phyloP scores from a whole-genome alignment of 768 basidiomycete genomes.

The Pisolithus microcarpus region DNA sequence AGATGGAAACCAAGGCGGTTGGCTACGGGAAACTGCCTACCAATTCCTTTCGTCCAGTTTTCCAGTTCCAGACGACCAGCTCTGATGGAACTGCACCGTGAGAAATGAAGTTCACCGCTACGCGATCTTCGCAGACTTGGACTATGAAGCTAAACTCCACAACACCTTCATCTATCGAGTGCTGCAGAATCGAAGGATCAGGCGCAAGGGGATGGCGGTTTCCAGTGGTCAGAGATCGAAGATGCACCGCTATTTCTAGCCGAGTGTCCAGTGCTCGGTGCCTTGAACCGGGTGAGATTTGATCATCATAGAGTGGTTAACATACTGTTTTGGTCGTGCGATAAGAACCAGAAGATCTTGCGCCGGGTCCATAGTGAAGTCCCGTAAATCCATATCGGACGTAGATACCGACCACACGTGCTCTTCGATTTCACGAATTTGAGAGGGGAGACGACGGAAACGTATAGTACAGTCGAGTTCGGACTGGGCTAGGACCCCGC shows the following conservation, averaged over 20 bases:
- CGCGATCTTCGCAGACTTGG: conserved; percentile 47
- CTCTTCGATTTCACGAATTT: conserved; percentile 38
- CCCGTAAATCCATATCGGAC: conserved; percentile 35
- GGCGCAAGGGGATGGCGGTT: conserved; percentile 38
- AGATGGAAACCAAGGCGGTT: not conserved
- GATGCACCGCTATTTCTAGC: conserved; percentile 30
- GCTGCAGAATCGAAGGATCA: conserved; percentile 25
- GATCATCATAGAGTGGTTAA: not conserved
- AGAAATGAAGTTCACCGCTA: conserved; percentile 44
- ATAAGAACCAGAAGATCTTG: conserved; percentile 57
- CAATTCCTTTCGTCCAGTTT: conserved; percentile 40
- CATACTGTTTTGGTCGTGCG: conserved; percentile 33
- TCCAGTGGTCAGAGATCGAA: conserved; percentile 41
- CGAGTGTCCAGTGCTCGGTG: conserved; percentile 6
- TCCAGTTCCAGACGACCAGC: conserved; percentile 63
- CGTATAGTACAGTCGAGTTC: conserved; percentile 21
- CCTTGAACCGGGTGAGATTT: conserved; percentile 6
- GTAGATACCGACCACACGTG: conserved; percentile 37
- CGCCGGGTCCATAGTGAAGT: conserved; percentile 59
- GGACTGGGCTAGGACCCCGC: conserved; percentile 47
- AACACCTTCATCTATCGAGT: conserved; percentile 15
- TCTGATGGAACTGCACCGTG: conserved; percentile 32
- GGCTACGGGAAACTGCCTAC: conserved; percentile 31
- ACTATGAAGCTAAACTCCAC: conserved; percentile 35
- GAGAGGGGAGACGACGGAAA: conserved; percentile 46